Evolutionary conservation across 257 asterid genomes (phyloP), one percentile per base, ranked within the genome.

Genomic region (Lavandula angustifolia): DNA sequence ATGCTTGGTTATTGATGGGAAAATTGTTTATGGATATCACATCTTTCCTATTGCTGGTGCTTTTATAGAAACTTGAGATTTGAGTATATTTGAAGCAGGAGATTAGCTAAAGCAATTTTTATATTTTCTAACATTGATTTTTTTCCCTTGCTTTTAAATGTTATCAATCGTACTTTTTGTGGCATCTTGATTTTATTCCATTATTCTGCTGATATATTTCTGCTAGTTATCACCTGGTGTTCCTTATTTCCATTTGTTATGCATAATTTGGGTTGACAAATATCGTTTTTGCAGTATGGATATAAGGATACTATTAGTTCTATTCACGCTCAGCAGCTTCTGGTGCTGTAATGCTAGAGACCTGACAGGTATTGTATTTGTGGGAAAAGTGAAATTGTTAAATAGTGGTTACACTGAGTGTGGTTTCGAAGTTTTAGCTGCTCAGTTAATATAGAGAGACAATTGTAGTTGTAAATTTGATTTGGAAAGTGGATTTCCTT

Each of bases 271-370:
- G 66, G 73, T 54, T 74, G 71, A 68, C 38, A 3, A 35, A 3
- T 43, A n/a, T 68, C 32, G 31, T 41, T 69, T 76, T 60, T 67
- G 78, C 83, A 94, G 95, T 80, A 90, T 90, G 99, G 87, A 85
- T 53, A 61, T 70, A 32, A 80, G 80, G 81, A 77, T 78, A 76
- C 74, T 84, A 77, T 52, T 86, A 48, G 35, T 80, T 68, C 72
- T 94, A 46, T 47, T 78, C 34, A 8, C 79, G 9, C 69, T 84
- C 59, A 62, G 86, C 76, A 68, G 77, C 67, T 74, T 54, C 76
- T 81, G 87, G 85, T 71, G 73, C 79, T 77, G 87, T 56, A 55
- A 76, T 75, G 96, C 96, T 44, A 76, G 95, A 62, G 85, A 88
- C 58, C 69, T 87, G 56, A 66, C 78, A 41, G 57, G 70, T 72